A percentile compares a stretch with the other conserved stretches of the same genome.
Conservation (phyloP, 2,329 filamentous ascomycete genomes). For the Xylariales sp. region DNA sequence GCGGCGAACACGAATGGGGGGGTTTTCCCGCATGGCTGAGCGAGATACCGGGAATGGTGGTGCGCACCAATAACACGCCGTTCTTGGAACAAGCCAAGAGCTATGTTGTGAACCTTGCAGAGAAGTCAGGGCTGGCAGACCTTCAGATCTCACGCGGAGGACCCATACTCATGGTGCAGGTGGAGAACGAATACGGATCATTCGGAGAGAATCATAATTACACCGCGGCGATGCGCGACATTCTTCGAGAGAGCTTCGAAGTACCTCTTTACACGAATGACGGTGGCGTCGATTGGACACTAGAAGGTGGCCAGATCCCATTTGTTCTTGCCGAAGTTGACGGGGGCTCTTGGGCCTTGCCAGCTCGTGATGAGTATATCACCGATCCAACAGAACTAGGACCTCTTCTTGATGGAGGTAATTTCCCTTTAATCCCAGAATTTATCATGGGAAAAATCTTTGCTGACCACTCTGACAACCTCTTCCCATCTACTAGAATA, state of each 20-base stretch:
- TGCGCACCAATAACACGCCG: conserved; percentile 33
- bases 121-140: conserved; percentile 20
- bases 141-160: conserved; percentile 37
- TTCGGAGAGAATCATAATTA: conserved; percentile 42
- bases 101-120: conserved; percentile 34
- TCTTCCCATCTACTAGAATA: conserved; percentile 33
- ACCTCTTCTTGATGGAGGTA: conserved; percentile 36
- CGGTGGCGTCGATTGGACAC: conserved; percentile 35
- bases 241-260: conserved; percentile 36
- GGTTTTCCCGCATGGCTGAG: conserved; percentile 42
- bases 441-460: too few relatives aligned
- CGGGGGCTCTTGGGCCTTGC: conserved; percentile 34
- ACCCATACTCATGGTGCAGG: conserved; percentile 44
- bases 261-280: conserved; percentile 46
- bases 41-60: conserved; percentile 32
- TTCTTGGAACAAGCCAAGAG: conserved; percentile 31
- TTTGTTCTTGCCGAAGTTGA: conserved; percentile 42
- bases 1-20: conserved; percentile 45
- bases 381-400: conserved; percentile 37
- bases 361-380: conserved; percentile 32
- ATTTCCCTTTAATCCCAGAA: not conserved
- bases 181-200: conserved; percentile 48
- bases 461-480: too few relatives aligned
- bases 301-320: conserved; percentile 37
- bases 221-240: conserved; percentile 32